Base-by-base conservation (phyloP, 1,284 basidiomycete species). In the Rhodotorula sp. region DNA sequence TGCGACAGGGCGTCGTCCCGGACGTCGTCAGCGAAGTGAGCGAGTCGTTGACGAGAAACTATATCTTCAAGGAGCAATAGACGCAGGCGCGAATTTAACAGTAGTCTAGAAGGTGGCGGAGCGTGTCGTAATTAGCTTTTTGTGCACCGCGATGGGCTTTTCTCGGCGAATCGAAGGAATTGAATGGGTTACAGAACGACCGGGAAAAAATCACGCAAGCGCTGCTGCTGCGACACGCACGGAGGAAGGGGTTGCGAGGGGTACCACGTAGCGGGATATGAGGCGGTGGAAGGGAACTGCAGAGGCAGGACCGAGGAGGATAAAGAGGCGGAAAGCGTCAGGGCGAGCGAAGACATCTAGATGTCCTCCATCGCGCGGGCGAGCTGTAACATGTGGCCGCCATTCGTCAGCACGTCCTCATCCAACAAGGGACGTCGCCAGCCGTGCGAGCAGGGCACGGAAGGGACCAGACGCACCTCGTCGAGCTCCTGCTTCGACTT, bases 401-500 rank as follows among this genome's bases (percentile, higher is more conserved):
- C 20, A 24, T 2, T 15, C 19, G 13, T n/a, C 32, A 54, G 32
- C 4, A 32, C 17, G 6, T 6, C 13, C 22, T 24, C 27, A 22
- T 29, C 5, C 22, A 22, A 22, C 0, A 24, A 27, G 44, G 2
- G 20, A 20, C 9, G 9, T 6, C 1, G 29, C 6, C 11, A 27
- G 27, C 22, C 9, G 9, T 15, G 22, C 48, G 22, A 51, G 24
- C 27, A 10, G 22, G 48, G 92, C 82, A 84, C 87, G 72, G 19
- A 44, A 44, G 39, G 19, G 13, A 15, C 39, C 39, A 83, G 79
- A 73, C 90, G 89, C 68, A 98, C 88, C 76, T 95, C 92, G 80
- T 93, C 91, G 81, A 98, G 84, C 78, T 97, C 94, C 66, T 82
- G 81, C 83, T 97, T 90, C 70, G 90, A 88, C 71, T 85, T 78